Evolutionary conservation across 2,329 filamentous ascomycete species (phyloP), one percentile per base, ranked within the genome.

Genomic region (Neocucurbitaria cava): DNA sequence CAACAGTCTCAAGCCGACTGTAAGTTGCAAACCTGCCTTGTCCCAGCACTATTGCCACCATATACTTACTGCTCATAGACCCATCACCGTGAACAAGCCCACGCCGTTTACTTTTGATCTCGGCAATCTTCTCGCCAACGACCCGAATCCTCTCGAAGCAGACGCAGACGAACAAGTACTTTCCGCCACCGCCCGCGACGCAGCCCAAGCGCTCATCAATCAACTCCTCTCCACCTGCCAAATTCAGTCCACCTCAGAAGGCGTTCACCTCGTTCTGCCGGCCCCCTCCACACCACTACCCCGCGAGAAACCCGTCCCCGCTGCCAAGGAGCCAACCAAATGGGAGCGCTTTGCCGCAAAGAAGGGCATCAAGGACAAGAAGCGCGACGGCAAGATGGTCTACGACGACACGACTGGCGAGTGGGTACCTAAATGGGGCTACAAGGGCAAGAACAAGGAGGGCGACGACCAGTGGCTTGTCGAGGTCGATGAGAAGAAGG

Each of bases 321-420:
- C 87, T 51, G 85, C 87, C 64, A 95, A 93, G 80, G 82, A 88
- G 52, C 89, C 89, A 65, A 98, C 94, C 54, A 96, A 92, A 77
- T 99, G 95, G 95, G 89, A 96, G 81, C 87, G 89, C 71, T 99
- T 99, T 80, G 95, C 95, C 41, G 89, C 88, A 77, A 96, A 96
- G 86, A 96, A 97, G 84, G 95, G 95, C 51, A 98, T 99, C 79
- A 91, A 90, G 81, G 87, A 88, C 78, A 96, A 93, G 85, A 89
- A 86, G 64, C 86, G 89, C 64, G 92, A 95, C 73, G 84, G 86
- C 76, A 89, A 96, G 79, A 79, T 93, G 68, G 87, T 89, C 52
- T 98, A 89, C 76, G 92, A 98, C 77, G 91, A 96, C 77, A 87
- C 83, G 54, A 90, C 82, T 28, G 90, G 91, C 62, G 90, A 95